Conservation (phyloP, 257 asterid genomes). For the Solanum microdontum region DNA sequence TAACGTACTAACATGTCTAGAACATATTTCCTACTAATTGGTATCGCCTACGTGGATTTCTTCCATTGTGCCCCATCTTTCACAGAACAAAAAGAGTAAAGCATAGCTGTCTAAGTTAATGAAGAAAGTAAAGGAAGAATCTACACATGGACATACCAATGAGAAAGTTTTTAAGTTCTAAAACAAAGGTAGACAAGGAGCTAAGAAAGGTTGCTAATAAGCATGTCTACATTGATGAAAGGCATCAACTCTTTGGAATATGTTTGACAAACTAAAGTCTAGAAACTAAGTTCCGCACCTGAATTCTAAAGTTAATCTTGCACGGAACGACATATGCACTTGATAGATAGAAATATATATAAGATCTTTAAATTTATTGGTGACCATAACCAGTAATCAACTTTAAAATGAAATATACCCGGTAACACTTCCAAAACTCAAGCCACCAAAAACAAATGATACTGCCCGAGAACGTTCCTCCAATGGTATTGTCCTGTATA, state of each 20-base stretch:
- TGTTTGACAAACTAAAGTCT: not conserved
- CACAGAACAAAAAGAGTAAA: not conserved
- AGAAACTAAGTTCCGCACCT: not conserved
- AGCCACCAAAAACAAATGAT: constrained; percentile 92
- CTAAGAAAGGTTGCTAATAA: not conserved
- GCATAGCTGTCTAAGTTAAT: not conserved
- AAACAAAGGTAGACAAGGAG: not conserved
- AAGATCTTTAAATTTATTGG: not conserved
- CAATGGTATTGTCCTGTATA: constrained; percentile 74
- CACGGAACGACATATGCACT: not conserved
- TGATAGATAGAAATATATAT: not conserved
- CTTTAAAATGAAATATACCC: constrained; percentile 42
- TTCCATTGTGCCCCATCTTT: not conserved
- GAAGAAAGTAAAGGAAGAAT: not conserved
- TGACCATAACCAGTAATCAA: not conserved
- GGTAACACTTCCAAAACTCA: constrained; percentile 89
- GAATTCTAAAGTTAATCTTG: not conserved
- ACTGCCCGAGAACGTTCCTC: constrained; percentile 97
- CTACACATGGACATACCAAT: not conserved
- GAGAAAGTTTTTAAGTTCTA: not conserved
- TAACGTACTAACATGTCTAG: not conserved
- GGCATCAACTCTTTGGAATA: not conserved
- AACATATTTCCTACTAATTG: not conserved
- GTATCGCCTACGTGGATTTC: not conserved
- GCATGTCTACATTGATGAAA: not conserved